Base-by-base conservation (phyloP, 352 stramenopile species). In the Phytopythium cucurbitacearum region DNA sequence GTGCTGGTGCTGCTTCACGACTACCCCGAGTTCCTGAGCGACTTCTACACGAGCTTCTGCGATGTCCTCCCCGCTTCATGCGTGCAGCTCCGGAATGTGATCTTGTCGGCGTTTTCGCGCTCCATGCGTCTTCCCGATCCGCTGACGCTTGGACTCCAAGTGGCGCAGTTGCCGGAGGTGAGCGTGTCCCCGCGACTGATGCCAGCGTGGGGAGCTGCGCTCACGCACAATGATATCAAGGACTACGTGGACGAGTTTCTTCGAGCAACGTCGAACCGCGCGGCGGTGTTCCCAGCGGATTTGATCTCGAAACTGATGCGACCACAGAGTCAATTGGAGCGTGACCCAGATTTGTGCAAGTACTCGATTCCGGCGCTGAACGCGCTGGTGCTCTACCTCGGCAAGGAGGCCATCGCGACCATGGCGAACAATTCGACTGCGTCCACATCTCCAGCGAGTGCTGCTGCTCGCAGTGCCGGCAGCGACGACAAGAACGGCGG, bases 31-130 rank as follows among this genome's bases (percentile, higher is more conserved):
- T 99, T 99, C 63, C 60, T 99, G 32, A 93, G 87, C 59, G 96
- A 97, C 51, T 99, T 99, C 67, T 98, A 99, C 76, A 85, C 98
- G 45, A 98, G 89, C 47, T 98, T 99, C 53, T 99, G 96, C 73
- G 97, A 99, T 57, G 90, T 98, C 32, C 94, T 99, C 40, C 97
- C 97, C 6, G 76, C 97, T 4, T 92, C 90, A 46, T 99, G 96
- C 68, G 92, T 99, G 40, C 97, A 99, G 67, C 77, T 99, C 42
- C 87, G 97, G 39, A 99, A 99, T 65, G 80, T 99, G 42, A 91
- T 99, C 41, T 71, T 99, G 12, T 99, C 94, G 37, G 97, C 97
- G 6, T 99, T 98, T 62, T 97, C 97, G 0, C 95, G 97, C 56
- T 93, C 89, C 41, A 99, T 99, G 92, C 86, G 87, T 28, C 76